Evolutionary conservation across 805 yeast genomes (phyloP), one percentile per base, ranked within the genome.

Genomic region (Pichia eremophila): DNA sequence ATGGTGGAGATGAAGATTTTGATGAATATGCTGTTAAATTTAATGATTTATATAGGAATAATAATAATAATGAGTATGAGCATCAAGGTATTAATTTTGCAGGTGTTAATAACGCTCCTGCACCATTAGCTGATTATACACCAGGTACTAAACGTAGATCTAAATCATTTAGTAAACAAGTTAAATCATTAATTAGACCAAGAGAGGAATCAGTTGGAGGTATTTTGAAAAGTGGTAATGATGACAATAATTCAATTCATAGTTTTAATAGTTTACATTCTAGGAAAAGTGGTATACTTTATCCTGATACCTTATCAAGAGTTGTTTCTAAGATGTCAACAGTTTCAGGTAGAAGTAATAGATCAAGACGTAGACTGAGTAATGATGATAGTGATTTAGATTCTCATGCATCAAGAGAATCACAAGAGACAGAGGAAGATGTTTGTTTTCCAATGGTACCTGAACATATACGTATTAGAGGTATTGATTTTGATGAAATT

Each of bases 401-500:
- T 55, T 83, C 90, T 2, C 85, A 79, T 55, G 85, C 81, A 2
- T 83, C 91, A 10, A 72, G 88, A 54, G 79, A 81, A 18, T 81
- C 90, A 5, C 95, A 86, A 56, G 96, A 89, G 60, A 88, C 96
- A 0, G 98, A 91, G 59, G 96, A 88, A 61, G 98, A 91, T 74
- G 99, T 91, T 41, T 91, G 98, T 71, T 90, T 90, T 66, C 98
- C 98, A 2, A 83, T 88, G 87, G 69, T 79, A 44, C 81, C 85
- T 5, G 83, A 83, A 51, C 78, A 75, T 48, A 70, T 72, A 14
- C 70, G 78, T 44, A 55, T 64, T 8, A 81, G 80, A 51, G 96
- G 95, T 17, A 86, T 93, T 55, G 96, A 91, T 65, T 88, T 91
- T 58, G 88, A 81, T 58, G 97, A 89, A 59, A 76, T 91, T 54